Conservation (phyloP, 306 rosid species). For the Quercus cerris region DNA sequence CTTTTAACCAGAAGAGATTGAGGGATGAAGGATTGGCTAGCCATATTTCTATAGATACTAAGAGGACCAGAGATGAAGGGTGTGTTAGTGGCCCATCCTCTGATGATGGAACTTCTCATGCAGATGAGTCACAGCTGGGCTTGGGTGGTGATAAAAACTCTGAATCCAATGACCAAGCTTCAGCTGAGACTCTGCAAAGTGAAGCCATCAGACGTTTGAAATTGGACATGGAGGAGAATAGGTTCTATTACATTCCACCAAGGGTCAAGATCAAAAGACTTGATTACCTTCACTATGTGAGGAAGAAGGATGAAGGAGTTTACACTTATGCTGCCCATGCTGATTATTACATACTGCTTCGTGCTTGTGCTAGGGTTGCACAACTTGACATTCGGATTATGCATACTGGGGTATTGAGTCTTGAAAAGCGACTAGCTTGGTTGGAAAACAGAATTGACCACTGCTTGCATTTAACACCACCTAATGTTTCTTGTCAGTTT, state of each 20-base stretch:
- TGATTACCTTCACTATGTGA: constrained; percentile 65
- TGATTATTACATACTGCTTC: constrained; percentile 83
- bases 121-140: constrained; percentile 10
- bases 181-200: constrained; percentile 27
- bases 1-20: constrained; percentile 21
- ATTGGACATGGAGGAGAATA: constrained; percentile 81
- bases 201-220: constrained; percentile 57
- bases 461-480: constrained; percentile 44
- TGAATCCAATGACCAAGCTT: constrained; percentile 17
- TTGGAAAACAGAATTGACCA: constrained; percentile 49
- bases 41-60: constrained; percentile 11
- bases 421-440: constrained; percentile 81
- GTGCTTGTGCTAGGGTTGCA: constrained; percentile 69
- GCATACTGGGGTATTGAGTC: constrained; percentile 68
- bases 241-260: constrained; percentile 69
- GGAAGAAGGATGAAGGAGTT: constrained; percentile 69
- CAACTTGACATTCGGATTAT: constrained; percentile 64
- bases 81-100: constrained; percentile 5
- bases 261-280: constrained; percentile 36
- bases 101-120: constrained; percentile 14
- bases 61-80: constrained; percentile 18
- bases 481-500: constrained; percentile 56
- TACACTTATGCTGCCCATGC: constrained; percentile 71
- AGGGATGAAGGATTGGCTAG: constrained; percentile 20
- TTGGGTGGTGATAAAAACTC: constrained; percentile 16